Percentiles rank a stretch among this genome's conserved stretches.
phyloP scores from a whole-genome alignment of 1,284 basidiomycete species.

The Hypsizygus ulmarius region DNA sequence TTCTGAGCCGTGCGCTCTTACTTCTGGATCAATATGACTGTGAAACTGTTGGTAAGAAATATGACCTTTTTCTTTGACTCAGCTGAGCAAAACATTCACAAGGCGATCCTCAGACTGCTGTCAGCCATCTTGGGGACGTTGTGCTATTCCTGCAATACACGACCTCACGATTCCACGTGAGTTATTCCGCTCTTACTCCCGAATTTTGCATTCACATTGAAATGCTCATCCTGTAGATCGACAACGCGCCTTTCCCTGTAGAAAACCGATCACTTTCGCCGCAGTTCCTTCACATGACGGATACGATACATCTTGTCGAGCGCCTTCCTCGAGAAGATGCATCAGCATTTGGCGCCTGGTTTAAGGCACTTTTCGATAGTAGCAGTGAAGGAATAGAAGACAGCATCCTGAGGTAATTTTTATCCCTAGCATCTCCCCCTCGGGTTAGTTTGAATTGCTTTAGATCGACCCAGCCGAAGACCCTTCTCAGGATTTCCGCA shows the following conservation, averaged over 20 bases:
- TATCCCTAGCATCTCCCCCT: neutral
- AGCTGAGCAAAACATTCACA: slow-evolving; percentile 5
- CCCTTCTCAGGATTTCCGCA: slow-evolving; percentile 62
- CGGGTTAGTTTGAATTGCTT: neutral
- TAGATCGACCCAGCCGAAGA: slow-evolving; percentile 69
- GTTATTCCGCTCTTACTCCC: slow-evolving; percentile 16
- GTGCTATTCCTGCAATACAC: slow-evolving; percentile 69
- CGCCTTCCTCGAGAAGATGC: slow-evolving; percentile 49
- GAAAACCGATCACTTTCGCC: slow-evolving; percentile 46
- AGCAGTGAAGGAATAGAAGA: slow-evolving; percentile 81
- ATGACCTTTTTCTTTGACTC: slow-evolving; percentile 1
- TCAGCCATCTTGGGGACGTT: slow-evolving; percentile 71
- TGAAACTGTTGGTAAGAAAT: slow-evolving; percentile 66
- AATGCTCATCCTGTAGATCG: slow-evolving; percentile 26
- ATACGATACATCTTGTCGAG: slow-evolving; percentile 40
- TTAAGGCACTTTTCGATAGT: slow-evolving; percentile 72
- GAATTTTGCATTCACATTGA: slow-evolving; percentile 10
- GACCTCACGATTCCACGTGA: slow-evolving; percentile 60
- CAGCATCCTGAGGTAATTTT: slow-evolving; percentile 61
- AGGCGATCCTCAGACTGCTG: slow-evolving; percentile 81
- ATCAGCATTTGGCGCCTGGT: slow-evolving; percentile 57
- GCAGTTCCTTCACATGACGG: slow-evolving; percentile 50
- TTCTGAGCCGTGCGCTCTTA: slow-evolving; percentile 59
- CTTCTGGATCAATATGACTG: slow-evolving; percentile 73
- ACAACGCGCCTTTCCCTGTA: slow-evolving; percentile 36